Evolutionary conservation across 495 filamentous ascomycete species (phyloP), one percentile per base, ranked within the genome.

Genomic region (Pyrenula aspistea): DNA sequence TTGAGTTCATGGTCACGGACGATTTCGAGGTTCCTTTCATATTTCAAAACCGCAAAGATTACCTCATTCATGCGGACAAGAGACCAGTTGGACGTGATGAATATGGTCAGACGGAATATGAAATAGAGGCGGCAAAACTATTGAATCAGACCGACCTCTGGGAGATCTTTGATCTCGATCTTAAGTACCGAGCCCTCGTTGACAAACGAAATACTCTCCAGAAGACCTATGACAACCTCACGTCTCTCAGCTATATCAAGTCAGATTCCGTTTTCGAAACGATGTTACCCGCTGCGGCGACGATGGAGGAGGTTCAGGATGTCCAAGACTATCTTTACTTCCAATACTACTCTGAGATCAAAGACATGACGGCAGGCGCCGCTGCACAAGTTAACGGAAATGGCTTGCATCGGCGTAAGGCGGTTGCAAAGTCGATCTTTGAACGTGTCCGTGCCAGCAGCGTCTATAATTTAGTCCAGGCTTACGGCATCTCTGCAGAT

Each of bases 11-110:
- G 63, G 85, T 92, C 48, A 81, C 89, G 4, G 91, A 96, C 59
- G 87, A 94, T 55, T 88, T 86, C 66, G 93, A 98, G 65, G 91
- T 96, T 2, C 92, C 93, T 0, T 98, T 93, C 65, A 91, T 98
- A 60, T 96, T 96, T 69, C 94, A 97, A 65, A 92, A 98, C 62
- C 88, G 94, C 42, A 91, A 95, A 68, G 93, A 98, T 67, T 97
- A 97, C 67, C 82, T 98, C 59, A 96, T 97, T 59, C 90, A 98
- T 62, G 85, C 90, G 51, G 84, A 83, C 56, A 91, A 89, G 68
- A 79, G 86, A 12, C 73, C 80, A 25, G 60, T 71, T 15, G 71
- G 77, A 20, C 77, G 73, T 4, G 76, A 77, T 54, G 69, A 71
- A 10, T 65, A 67, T 49, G 83, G 88, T 62, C 83, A 80, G 2